These are phyloP conservation scores for Acaromyces ingoldii DNA, from an alignment of 1,284 basidiomycete genomes.

Conservation along the genomic window DNA sequence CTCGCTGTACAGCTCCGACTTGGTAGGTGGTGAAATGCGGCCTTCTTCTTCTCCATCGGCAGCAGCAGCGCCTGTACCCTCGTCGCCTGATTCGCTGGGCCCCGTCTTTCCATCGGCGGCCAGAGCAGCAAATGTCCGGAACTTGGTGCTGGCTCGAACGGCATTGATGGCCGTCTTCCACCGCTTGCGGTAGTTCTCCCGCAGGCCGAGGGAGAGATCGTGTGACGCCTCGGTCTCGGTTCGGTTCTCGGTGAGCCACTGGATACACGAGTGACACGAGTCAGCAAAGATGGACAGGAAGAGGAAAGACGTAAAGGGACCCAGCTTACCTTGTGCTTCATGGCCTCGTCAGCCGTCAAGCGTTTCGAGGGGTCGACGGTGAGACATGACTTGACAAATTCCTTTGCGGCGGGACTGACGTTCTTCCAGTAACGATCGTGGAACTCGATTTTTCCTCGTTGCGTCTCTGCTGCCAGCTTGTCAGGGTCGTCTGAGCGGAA, in stretches of 20 bases:
- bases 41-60: slow-evolving; percentile 10
- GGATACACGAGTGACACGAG: neutral
- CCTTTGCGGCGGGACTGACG: slow-evolving; percentile 70
- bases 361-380: slow-evolving; percentile 69
- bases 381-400: slow-evolving; percentile 72
- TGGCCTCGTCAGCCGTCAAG: slow-evolving; percentile 69
- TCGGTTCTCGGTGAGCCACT: slow-evolving; percentile 36
- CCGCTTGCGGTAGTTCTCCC: slow-evolving; percentile 48
- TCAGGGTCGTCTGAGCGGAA: slow-evolving; percentile 79
- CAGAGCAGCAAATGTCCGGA: slow-evolving; percentile 35
- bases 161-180: slow-evolving; percentile 48
- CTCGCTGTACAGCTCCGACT: slow-evolving; percentile 31
- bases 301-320: neutral
- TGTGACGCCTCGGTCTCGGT: slow-evolving; percentile 23
- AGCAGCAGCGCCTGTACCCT: slow-evolving; percentile 10
- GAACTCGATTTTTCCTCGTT: slow-evolving; percentile 75
- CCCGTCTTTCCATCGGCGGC: slow-evolving; percentile 7
- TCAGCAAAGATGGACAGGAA: neutral
- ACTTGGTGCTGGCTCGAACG: slow-evolving; percentile 46
- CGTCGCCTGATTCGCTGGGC: neutral
- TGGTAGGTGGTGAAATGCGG: slow-evolving; percentile 24
- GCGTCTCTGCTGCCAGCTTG: slow-evolving; percentile 74
- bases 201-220: slow-evolving; percentile 45
- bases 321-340: slow-evolving; percentile 58
- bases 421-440: slow-evolving; percentile 85